Percentiles rank a stretch among this genome's conserved stretches.
phyloP scores from a whole-genome alignment of 225 moss, liverwort and hornwort species.

The Antitrichia curtipendula region DNA sequence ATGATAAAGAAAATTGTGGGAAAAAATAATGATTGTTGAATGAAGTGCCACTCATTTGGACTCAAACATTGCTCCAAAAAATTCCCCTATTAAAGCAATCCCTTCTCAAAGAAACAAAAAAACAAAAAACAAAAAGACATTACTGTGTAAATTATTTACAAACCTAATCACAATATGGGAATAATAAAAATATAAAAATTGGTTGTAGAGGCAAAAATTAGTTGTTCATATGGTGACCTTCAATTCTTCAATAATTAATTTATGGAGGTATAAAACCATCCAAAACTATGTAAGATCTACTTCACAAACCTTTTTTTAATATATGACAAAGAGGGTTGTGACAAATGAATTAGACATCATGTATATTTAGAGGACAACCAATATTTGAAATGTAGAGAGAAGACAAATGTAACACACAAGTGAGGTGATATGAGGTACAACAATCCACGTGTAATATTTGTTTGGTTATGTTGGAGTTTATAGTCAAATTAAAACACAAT shows the following conservation, averaged over 20 bases:
- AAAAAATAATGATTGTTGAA: neutral
- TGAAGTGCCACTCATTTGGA: neutral
- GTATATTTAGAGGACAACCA: too few species aligned
- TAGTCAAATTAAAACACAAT: too few species aligned
- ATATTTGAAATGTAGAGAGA: too few species aligned
- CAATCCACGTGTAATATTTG: too few species aligned
- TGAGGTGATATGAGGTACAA: too few species aligned
- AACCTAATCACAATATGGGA: neutral
- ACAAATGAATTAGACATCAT: too few species aligned
- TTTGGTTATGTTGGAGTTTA: too few species aligned
- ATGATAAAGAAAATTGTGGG: neutral
- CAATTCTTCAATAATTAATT: too few species aligned
- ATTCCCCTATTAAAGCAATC: neutral
- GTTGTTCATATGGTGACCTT: neutral
- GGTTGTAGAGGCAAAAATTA: neutral
- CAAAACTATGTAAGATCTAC: neutral
- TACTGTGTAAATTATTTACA: neutral
- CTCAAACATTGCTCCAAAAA: neutral
- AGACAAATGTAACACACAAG: too few species aligned
- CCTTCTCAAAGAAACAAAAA: neutral
- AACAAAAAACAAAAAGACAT: neutral
- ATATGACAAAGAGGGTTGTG: too few species aligned
- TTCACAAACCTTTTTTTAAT: too few species aligned
- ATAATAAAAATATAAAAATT: neutral
- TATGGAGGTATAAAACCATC: too few species aligned